A percentile compares a stretch with the other conserved stretches of the same genome.
Evolutionary conservation across 495 filamentous ascomycete species (phyloP).

Genomic region (Tuber calosporum): DNA sequence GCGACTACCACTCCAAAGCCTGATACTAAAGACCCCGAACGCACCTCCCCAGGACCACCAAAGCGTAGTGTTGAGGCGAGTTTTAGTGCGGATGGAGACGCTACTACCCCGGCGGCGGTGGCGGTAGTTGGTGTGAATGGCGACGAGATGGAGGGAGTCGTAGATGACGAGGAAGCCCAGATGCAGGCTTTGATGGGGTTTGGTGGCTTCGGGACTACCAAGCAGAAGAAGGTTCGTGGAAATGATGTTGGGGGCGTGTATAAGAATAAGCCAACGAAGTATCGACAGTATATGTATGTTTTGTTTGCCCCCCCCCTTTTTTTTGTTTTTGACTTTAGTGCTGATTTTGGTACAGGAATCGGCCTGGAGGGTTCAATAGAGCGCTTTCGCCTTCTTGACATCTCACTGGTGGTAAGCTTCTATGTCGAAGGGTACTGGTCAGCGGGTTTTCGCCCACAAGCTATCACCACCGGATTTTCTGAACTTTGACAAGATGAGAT

Average conservation of each 20-base stretch:
- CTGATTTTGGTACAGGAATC: slow-evolving; percentile 50
- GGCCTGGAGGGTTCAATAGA: slow-evolving; percentile 90
- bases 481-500: background rate
- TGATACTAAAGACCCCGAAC: slow-evolving; percentile 41
- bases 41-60: background rate
- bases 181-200: slow-evolving; percentile 90
- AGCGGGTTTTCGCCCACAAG: background rate
- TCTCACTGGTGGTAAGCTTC: background rate
- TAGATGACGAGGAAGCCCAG: slow-evolving; percentile 61
- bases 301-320: background rate
- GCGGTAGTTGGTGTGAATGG: slow-evolving; percentile 46
- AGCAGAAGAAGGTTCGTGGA: slow-evolving; percentile 80
- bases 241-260: slow-evolving; percentile 77
- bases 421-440: background rate
- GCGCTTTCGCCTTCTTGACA: slow-evolving; percentile 51
- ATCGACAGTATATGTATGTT: slow-evolving; percentile 83
- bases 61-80: slow-evolving; percentile 42
- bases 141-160: slow-evolving; percentile 41
- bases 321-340: background rate
- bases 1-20: slow-evolving; percentile 37
- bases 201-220: slow-evolving; percentile 73
- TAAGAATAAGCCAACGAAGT: slow-evolving; percentile 94
- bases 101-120: slow-evolving; percentile 48
- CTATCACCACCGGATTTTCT: background rate
- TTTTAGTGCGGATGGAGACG: slow-evolving; percentile 41